Percentiles rank a stretch among this genome's conserved stretches.
phyloP scores from a whole-genome alignment of 2,329 filamentous ascomycete species.

The Pseudogymnoascus sp. region DNA sequence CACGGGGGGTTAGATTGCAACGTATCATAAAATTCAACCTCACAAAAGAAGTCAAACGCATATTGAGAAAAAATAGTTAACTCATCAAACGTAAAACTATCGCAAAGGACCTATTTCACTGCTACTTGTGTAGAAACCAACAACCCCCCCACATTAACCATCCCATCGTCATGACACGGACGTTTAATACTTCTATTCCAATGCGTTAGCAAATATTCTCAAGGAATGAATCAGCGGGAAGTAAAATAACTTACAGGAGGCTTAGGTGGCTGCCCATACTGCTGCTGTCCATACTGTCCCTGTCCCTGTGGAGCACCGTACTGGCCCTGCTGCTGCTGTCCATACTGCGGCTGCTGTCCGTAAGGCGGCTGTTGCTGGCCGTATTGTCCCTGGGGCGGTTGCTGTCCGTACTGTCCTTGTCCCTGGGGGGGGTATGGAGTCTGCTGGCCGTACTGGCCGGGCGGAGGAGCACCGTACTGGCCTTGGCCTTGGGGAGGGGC shows the following conservation, averaged over 20 bases:
- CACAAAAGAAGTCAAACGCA: background rate
- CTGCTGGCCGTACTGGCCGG: conserved; percentile 25
- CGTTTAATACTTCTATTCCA: background rate
- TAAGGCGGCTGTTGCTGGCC: conserved; percentile 22
- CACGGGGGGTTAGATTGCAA: too few species aligned
- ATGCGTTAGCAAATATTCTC: background rate
- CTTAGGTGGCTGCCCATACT: background rate
- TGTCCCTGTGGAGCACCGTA: conserved; percentile 15
- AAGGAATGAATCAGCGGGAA: too few species aligned
- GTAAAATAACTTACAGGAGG: background rate
- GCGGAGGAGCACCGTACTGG: conserved; percentile 28
- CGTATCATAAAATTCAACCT: background rate
- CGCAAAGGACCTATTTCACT: background rate
- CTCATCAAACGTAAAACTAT: background rate
- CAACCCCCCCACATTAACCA: background rate
- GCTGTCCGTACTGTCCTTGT: background rate
- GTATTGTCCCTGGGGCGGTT: conserved; percentile 21
- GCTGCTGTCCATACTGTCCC: conserved; percentile 17
- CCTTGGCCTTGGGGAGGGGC: conserved; percentile 19
- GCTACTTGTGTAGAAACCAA: background rate
- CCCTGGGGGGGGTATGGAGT: conserved; percentile 21
- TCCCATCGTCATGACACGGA: background rate
- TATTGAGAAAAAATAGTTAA: background rate
- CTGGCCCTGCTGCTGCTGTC: conserved; percentile 15
- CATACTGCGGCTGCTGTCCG: conserved; percentile 24